A percentile compares a stretch with the other conserved stretches of the same genome.
These are phyloP conservation scores for Mortierella sp. DNA, from an alignment of 371 early-diverging fungal genomes.

Conservation along the genomic window DNA sequence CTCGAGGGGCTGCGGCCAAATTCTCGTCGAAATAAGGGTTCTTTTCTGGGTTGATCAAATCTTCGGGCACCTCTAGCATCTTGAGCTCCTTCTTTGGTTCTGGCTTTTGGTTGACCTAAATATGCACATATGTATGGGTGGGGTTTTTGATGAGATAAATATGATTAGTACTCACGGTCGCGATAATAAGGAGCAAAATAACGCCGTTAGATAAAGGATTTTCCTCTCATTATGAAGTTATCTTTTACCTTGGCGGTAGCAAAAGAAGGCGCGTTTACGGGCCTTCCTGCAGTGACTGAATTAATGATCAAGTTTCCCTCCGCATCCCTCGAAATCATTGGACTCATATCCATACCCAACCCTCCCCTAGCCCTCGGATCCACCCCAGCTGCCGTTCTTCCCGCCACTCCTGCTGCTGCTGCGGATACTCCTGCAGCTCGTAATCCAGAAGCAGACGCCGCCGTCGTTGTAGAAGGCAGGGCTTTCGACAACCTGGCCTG, in stretches of 20 bases:
- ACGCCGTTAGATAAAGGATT: too few species aligned
- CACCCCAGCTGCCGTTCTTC: neutral
- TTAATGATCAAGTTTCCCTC: slow-evolving; percentile 54
- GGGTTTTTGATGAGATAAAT: neutral
- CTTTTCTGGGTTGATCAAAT: slow-evolving; percentile 76
- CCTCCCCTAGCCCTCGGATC: slow-evolving; percentile 38
- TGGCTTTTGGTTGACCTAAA: slow-evolving; percentile 51
- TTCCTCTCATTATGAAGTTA: too few species aligned
- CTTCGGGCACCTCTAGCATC: slow-evolving; percentile 60
- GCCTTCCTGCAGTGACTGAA: slow-evolving; percentile 36
- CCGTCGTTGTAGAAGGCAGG: slow-evolving; percentile 1
- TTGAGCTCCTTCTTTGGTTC: slow-evolving; percentile 64
- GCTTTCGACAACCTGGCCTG: slow-evolving; percentile 21
- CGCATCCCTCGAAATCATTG: slow-evolving; percentile 51
- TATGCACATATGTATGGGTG: neutral
- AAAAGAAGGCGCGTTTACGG: slow-evolving; percentile 40
- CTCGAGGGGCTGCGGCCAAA: slow-evolving; percentile 67
- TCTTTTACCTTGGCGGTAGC: slow-evolving; percentile 57
- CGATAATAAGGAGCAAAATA: neutral
- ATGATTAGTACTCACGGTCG: too few species aligned
- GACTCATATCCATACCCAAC: slow-evolving; percentile 36
- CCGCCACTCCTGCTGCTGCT: neutral
- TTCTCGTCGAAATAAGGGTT: slow-evolving; percentile 92
- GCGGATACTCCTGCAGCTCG: neutral
- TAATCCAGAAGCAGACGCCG: slow-evolving; percentile 16